Evolutionary conservation across 1,284 basidiomycete species (phyloP).

Genomic region (Ceratobasidium sp.): DNA sequence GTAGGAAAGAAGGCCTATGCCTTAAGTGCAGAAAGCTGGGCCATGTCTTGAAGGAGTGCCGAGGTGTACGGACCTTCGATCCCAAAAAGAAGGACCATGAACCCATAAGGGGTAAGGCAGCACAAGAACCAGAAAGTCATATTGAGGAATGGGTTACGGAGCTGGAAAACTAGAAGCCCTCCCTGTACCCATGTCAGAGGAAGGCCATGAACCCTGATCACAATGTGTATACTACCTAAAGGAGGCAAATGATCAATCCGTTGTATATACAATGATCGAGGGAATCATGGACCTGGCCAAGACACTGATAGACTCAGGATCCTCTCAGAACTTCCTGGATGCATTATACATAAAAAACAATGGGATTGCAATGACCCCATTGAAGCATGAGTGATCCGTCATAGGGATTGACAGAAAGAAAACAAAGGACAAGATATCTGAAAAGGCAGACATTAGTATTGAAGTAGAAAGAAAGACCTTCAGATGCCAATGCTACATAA

Average conservation of each 20-base stretch:
- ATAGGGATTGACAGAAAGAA: not conserved
- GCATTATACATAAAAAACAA: not conserved
- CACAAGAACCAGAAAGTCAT: not conserved
- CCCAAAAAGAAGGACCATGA: too few relatives aligned
- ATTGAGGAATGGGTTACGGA: not conserved
- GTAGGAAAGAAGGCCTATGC: too few relatives aligned
- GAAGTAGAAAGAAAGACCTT: not conserved
- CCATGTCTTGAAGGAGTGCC: too few relatives aligned
- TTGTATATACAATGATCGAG: not conserved
- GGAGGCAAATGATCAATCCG: not conserved
- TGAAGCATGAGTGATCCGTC: not conserved
- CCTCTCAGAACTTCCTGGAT: not conserved
- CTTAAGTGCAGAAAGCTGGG: too few relatives aligned
- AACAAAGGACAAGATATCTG: not conserved
- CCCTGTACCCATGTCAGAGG: slow-evolving; percentile 16
- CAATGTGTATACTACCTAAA: slow-evolving; percentile 10
- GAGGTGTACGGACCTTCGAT: not conserved
- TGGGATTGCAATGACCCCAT: not conserved
- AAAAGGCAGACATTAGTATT: not conserved
- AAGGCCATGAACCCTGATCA: too few relatives aligned
- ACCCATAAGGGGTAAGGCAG: too few relatives aligned
- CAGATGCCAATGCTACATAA: not conserved
- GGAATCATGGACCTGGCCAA: slow-evolving; percentile 10
- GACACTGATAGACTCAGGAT: slow-evolving; percentile 11
- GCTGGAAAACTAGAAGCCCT: slow-evolving; percentile 14